Conservation (phyloP, 1,139 yeast genomes). For the Saccharomyces hybrid region DNA sequence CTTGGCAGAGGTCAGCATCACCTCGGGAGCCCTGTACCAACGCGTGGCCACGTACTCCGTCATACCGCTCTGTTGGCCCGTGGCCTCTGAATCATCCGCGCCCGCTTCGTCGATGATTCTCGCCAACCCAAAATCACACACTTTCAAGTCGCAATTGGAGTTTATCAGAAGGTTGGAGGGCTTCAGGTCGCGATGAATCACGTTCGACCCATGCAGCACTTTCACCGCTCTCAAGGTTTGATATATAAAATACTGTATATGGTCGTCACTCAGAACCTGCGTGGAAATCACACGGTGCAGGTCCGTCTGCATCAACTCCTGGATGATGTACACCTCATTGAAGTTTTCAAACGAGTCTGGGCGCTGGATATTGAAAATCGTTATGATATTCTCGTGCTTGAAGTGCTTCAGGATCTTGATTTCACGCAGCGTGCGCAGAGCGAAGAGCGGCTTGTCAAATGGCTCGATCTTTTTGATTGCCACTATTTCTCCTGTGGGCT, state of each 20-base stretch:
- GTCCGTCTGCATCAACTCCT: constrained; percentile 95
- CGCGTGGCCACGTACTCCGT: constrained; percentile 97
- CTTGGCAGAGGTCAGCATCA: constrained; percentile 88
- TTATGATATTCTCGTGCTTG: constrained; percentile 84
- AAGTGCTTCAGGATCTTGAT: constrained; percentile 82
- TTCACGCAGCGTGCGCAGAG: constrained; percentile 84
- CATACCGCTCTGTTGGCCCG: constrained; percentile 44
- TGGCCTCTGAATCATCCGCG: constrained; percentile 15
- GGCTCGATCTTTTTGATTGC: constrained; percentile 95
- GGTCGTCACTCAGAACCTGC: constrained; percentile 81
- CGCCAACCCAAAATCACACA: constrained; percentile 94
- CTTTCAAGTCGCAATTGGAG: constrained; percentile 87
- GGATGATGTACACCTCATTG: constrained; percentile 83
- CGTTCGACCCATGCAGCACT: constrained; percentile 85
- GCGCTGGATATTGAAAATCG: constrained; percentile 83
- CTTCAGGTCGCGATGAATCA: constrained; percentile 86
- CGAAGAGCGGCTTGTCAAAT: constrained; percentile 85
- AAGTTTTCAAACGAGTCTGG: constrained; percentile 71
- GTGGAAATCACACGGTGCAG: constrained; percentile 84
- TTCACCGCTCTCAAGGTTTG: constrained; percentile 87
- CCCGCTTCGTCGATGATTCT: constrained; percentile 35
- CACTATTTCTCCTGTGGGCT: constrained; percentile 81
- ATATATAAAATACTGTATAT: constrained; percentile 85
- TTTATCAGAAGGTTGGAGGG: constrained; percentile 83
- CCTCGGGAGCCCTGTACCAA: constrained; percentile 97